A percentile compares a stretch with the other conserved stretches of the same genome.
Evolutionary conservation across 1,284 basidiomycete genomes (phyloP).

Genomic region (Fomitopsis schrenkii): DNA sequence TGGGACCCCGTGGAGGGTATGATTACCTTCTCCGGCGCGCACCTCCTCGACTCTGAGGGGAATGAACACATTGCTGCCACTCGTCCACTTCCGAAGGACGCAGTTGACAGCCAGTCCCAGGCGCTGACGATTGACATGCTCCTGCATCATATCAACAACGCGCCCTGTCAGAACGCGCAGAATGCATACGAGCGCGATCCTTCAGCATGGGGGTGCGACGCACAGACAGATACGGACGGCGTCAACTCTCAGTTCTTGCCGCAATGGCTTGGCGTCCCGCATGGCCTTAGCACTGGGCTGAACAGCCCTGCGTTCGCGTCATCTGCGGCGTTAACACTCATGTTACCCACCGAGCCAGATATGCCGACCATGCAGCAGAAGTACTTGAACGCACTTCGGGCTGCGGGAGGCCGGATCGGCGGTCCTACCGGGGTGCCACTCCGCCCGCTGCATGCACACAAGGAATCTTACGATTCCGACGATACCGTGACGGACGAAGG

Average conservation of each 20-base stretch:
- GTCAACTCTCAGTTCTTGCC: constrained; percentile 22
- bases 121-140: constrained; percentile 33
- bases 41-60: constrained; percentile 35
- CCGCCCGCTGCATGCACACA: neutral
- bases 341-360: constrained; percentile 11
- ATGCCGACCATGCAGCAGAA: constrained; percentile 11
- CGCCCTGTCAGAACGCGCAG: constrained; percentile 6
- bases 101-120: constrained; percentile 33
- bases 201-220: constrained; percentile 1
- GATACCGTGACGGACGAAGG: constrained; percentile 23
- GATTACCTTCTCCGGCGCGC: constrained; percentile 49
- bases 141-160: neutral
- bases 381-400: neutral
- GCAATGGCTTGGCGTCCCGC: constrained; percentile 14
- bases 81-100: constrained; percentile 18
- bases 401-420: constrained; percentile 6
- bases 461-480: constrained; percentile 1
- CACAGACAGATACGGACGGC: constrained; percentile 26
- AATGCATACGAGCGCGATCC: neutral
- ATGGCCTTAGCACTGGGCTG: constrained; percentile 14
- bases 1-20: constrained; percentile 56
- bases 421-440: neutral
- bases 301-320: constrained; percentile 21
- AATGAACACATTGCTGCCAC: constrained; percentile 17
- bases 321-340: constrained; percentile 19